Base-by-base conservation (phyloP, 2,329 filamentous ascomycete genomes). In the Botrytis fragariae region DNA sequence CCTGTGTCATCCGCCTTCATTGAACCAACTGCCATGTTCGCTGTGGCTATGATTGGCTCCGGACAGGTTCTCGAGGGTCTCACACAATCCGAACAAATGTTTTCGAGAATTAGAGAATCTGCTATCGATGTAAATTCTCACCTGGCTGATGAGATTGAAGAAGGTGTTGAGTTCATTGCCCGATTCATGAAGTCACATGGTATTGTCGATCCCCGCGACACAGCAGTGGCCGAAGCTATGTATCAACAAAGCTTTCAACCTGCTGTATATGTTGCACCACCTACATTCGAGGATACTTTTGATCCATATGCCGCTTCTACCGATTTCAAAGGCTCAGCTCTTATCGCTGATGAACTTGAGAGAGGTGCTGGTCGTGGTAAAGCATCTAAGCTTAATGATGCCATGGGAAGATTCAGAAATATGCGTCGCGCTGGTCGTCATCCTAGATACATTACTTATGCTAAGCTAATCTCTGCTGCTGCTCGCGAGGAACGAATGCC, bases 391-490 rank as follows among this genome's bases (percentile, higher is more conserved):
- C 86, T 98, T 74, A 91, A 91, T 76, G 94, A 97, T 76, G 93
- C 94, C 51, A 84, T 98, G 75, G 87, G 87, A 76, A 92, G 94
- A 78, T 93, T 98, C 84, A 93, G 91, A 81, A 97, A 97, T 84
- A 97, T 98, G 86, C 94, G 96, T 76, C 93, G 95, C 74, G 90
- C 93, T 80, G 95, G 95, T 76, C 91, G 94, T 80, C 94, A 98
- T 81, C 94, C 95, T 70, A 91, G 95, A 74, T 98, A 98, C 84
- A 96, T 97, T 82, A 97, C 95, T 1, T 98, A 98, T 79, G 94
- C 95, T 68, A 98, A 98, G 87, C 87, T 99, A 77, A 97, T 99
- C 79, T 91, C 92, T 65, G 93, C 93, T 74, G 95, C 95, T 76
- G 93, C 95, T 71, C 94, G 95, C 80, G 91, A 94, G 76, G 89